These are phyloP conservation scores for Colletotrichum graminicola DNA, from an alignment of 2,329 filamentous ascomycete genomes.

Conservation along the genomic window DNA sequence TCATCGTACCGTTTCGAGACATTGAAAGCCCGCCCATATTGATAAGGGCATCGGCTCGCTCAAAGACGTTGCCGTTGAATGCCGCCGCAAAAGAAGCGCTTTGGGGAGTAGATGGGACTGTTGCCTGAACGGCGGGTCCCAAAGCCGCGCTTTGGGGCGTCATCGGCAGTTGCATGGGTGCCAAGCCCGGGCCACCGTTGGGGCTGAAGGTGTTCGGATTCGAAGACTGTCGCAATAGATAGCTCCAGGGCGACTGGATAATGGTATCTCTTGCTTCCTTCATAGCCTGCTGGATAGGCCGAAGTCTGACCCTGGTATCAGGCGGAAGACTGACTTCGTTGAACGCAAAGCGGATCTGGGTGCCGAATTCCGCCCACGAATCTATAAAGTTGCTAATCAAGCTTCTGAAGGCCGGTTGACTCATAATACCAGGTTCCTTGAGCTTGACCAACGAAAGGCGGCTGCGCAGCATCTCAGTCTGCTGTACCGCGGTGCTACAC, in stretches of 20 bases:
- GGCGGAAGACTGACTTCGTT: slow-evolving; percentile 66
- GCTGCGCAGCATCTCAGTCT: slow-evolving; percentile 78
- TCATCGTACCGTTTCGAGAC: slow-evolving; percentile 63
- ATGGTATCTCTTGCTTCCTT: slow-evolving; percentile 85
- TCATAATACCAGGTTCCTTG: slow-evolving; percentile 83
- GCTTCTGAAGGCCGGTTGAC: slow-evolving; percentile 72
- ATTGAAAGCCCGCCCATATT: slow-evolving; percentile 70
- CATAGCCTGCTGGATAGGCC: slow-evolving; percentile 84
- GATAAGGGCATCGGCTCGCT: slow-evolving; percentile 69
- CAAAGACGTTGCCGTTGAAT: slow-evolving; percentile 71
- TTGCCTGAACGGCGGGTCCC: slow-evolving; percentile 90
- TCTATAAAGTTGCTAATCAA: slow-evolving; percentile 81
- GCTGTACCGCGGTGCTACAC: slow-evolving; percentile 77
- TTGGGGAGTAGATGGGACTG: slow-evolving; percentile 79
- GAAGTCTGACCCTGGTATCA: slow-evolving; percentile 80
- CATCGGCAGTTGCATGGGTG: slow-evolving; percentile 71
- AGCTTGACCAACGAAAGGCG: slow-evolving; percentile 85
- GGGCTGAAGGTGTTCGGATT: slow-evolving; percentile 42
- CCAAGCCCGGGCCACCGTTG: slow-evolving; percentile 48
- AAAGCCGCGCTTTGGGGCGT: slow-evolving; percentile 91
- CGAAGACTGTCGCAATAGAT: slow-evolving; percentile 53
- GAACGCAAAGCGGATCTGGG: slow-evolving; percentile 67
- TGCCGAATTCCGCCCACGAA: slow-evolving; percentile 76
- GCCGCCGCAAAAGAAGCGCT: slow-evolving; percentile 67
- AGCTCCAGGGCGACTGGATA: slow-evolving; percentile 68